A percentile compares a stretch with the other conserved stretches of the same genome.
These are phyloP conservation scores for Fusarium succisae DNA, from an alignment of 2,329 filamentous ascomycete genomes.

Conservation along the genomic window DNA sequence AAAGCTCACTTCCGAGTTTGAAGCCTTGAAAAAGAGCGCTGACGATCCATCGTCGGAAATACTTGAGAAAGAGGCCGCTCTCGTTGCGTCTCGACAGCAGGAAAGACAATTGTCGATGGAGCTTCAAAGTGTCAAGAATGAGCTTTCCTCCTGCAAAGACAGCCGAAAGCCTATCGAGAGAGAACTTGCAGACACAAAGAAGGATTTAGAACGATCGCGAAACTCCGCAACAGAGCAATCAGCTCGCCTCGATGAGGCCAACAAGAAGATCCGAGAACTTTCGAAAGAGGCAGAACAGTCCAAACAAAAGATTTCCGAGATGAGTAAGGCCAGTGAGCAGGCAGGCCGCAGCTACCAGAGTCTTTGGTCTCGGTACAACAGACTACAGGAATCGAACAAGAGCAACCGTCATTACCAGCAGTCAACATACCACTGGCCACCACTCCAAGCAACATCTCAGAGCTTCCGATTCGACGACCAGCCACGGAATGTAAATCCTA, in stretches of 20 bases:
- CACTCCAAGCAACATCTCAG: not conserved
- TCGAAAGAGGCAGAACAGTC: not conserved
- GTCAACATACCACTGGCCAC: not conserved
- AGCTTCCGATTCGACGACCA: not conserved
- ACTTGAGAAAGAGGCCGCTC: not conserved
- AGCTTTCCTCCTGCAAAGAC: not conserved
- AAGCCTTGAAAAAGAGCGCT: not conserved
- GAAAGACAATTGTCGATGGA: conserved; percentile 2
- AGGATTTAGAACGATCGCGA: not conserved
- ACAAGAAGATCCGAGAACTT: not conserved
- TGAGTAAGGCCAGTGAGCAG: not conserved
- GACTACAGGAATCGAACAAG: not conserved
- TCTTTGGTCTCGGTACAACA: not conserved
- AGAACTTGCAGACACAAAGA: not conserved
- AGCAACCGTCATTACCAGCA: not conserved
- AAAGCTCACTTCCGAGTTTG: not conserved
- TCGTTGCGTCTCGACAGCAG: not conserved
- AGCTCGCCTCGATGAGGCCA: not conserved
- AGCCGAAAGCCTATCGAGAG: not conserved
- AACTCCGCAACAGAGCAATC: not conserved
- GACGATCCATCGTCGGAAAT: not conserved
- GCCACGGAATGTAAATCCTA: not conserved
- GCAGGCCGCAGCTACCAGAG: not conserved
- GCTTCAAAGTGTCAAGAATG: not conserved
- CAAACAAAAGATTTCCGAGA: not conserved